Conservation (phyloP, 768 basidiomycete genomes). For the Termitomyces bulborhizus region DNA sequence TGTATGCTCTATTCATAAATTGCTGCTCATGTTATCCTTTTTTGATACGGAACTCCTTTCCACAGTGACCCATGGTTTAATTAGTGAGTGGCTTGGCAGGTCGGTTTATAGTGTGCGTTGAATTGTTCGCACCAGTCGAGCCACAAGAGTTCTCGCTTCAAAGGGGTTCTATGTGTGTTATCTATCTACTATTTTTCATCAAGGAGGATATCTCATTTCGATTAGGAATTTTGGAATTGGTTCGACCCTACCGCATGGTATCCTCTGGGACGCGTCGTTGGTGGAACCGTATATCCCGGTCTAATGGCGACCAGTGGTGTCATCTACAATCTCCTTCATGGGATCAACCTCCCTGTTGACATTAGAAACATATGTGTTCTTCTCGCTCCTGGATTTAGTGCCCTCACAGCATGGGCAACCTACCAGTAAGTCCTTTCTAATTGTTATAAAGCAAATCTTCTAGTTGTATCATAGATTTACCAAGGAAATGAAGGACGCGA, state of each 20-base stretch:
- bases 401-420: constrained; percentile 93
- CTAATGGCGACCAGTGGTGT: constrained; percentile 97
- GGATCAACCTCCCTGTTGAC: constrained; percentile 91
- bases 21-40: constrained; percentile 1
- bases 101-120: constrained; percentile 9
- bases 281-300: constrained; percentile 97
- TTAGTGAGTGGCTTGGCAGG: constrained; percentile 57
- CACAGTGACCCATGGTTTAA: constrained; percentile 95
- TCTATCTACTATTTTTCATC: not conserved
- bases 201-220: not conserved
- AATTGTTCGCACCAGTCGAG: constrained; percentile 54
- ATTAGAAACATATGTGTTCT: constrained; percentile 96
- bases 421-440: constrained; percentile 62
- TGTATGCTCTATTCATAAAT: constrained; percentile 48
- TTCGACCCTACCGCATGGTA: constrained; percentile 99
- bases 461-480: constrained; percentile 63
- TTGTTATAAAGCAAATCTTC: not conserved
- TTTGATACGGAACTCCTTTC: constrained; percentile 7
- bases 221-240: constrained; percentile 99
- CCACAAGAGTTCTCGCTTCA: constrained; percentile 83
- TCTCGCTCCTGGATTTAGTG: constrained; percentile 94
- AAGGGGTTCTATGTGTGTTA: constrained; percentile 90
- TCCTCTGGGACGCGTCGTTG: constrained; percentile 95
- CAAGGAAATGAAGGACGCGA: constrained; percentile 91
- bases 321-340: constrained; percentile 88